phyloP scores from a whole-genome alignment of 495 filamentous ascomycete genomes.

The Haplographium delicatum region DNA sequence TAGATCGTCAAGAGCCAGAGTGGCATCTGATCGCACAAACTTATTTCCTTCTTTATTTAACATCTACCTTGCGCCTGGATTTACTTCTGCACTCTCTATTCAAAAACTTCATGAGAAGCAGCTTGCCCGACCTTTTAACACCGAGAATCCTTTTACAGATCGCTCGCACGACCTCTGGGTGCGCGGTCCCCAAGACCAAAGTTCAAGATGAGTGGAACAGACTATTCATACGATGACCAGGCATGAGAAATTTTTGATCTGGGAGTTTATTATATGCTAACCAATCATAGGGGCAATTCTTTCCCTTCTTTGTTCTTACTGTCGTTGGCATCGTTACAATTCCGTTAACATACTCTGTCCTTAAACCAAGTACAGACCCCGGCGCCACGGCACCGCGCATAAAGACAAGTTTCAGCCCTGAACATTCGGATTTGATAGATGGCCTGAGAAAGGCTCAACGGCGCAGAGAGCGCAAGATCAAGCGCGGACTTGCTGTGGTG shows the following conservation, averaged over 20 bases:
- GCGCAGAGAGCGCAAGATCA: conserved; percentile 82
- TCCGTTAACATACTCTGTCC: conserved; percentile 81
- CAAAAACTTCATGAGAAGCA: too few relatives aligned
- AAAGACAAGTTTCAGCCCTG: conserved; percentile 69
- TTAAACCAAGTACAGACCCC: conserved; percentile 71
- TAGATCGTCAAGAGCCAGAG: conserved; percentile 3
- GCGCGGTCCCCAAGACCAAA: conserved; percentile 17
- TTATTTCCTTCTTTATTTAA: conserved; percentile 5
- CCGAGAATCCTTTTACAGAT: neutral
- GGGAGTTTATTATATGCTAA: conserved; percentile 4
- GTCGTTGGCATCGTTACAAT: conserved; percentile 82
- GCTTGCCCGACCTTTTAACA: too few relatives aligned
- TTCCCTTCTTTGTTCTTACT: conserved; percentile 96
- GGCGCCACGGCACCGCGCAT: conserved; percentile 43
- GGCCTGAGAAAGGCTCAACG: conserved; percentile 80
- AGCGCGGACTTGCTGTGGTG: conserved; percentile 72
- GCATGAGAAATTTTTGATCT: conserved; percentile 34
- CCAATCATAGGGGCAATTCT: conserved; percentile 77
- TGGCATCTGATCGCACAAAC: conserved; percentile 11
- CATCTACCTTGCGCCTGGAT: neutral
- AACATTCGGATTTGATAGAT: conserved; percentile 79
- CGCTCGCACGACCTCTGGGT: conserved; percentile 15
- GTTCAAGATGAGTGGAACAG: conserved; percentile 41
- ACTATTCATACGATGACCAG: conserved; percentile 97
- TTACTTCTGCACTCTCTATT: too few relatives aligned